Evolutionary conservation across 805 yeast genomes (phyloP).

Genomic region (Kodamaea laetipori): DNA sequence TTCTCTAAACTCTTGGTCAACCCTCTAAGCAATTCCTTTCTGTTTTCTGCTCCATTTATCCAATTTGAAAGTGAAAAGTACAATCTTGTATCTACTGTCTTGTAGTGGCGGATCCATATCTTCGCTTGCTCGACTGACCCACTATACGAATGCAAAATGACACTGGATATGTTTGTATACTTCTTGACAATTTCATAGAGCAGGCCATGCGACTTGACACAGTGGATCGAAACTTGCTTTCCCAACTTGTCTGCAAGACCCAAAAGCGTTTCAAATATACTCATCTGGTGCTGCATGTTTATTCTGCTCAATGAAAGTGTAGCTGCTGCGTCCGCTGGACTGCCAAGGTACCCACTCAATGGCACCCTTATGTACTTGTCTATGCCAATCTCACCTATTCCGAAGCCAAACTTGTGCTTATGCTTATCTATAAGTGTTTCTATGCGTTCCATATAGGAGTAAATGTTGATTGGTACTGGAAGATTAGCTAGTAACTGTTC

Average conservation of each 20-base stretch:
- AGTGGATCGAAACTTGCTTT: conserved; percentile 73
- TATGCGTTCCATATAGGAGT: conserved; percentile 35
- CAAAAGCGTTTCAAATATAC: conserved; percentile 53
- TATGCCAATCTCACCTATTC: conserved; percentile 90
- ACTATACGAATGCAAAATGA: conserved; percentile 82
- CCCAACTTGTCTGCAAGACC: conserved; percentile 50
- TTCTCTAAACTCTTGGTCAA: conserved; percentile 22
- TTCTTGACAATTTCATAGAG: conserved; percentile 47
- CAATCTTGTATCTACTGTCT: conserved; percentile 25
- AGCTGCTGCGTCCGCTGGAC: conserved; percentile 16
- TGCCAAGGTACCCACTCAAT: conserved; percentile 53
- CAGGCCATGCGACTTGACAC: conserved; percentile 76
- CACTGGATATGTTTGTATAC: conserved; percentile 29
- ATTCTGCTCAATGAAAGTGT: conserved; percentile 54
- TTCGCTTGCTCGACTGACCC: conserved; percentile 75
- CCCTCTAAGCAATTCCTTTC: conserved; percentile 21
- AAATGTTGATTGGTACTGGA: conserved; percentile 62
- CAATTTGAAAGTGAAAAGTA: conserved; percentile 57
- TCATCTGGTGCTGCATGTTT: conserved; percentile 63
- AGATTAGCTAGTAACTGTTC: conserved; percentile 45
- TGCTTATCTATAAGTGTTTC: conserved; percentile 22
- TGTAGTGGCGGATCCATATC: conserved; percentile 43
- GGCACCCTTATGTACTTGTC: conserved; percentile 79
- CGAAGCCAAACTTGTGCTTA: conserved; percentile 20
- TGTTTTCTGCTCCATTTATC: conserved; percentile 45